Percentiles rank a stretch among this genome's conserved stretches.
phyloP scores from a whole-genome alignment of 139 green algal genomes.

The Picochlorum sp. region DNA sequence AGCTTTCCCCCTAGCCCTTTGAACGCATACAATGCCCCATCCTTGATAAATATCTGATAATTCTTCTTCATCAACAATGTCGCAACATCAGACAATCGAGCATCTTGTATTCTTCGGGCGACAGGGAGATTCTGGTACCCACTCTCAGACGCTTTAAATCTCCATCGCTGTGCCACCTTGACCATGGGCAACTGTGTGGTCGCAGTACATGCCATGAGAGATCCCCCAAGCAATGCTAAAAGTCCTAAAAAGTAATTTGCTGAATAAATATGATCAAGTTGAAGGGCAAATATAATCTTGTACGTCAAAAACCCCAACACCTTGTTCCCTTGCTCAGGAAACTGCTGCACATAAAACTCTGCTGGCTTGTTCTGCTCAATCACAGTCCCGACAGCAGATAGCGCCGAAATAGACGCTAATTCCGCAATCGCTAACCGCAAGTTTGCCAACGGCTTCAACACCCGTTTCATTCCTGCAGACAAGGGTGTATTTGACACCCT shows the following conservation, averaged over 20 bases:
- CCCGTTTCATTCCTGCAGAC: constrained; percentile 22
- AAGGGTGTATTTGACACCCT: constrained; percentile 6
- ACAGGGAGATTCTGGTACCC: constrained; percentile 32
- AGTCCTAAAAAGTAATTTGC: constrained; percentile 79
- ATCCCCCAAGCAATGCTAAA: constrained; percentile 72
- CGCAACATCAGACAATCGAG: constrained; percentile 57
- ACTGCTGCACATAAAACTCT: constrained; percentile 63
- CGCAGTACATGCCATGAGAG: constrained; percentile 83
- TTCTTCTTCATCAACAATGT: constrained; percentile 39
- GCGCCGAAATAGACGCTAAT: constrained; percentile 66
- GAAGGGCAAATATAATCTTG: constrained; percentile 50
- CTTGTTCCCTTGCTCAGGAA: constrained; percentile 37
- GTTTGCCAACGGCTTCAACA: constrained; percentile 60
- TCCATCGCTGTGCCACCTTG: constrained; percentile 67
- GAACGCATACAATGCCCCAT: constrained; percentile 85
- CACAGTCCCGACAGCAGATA: constrained; percentile 85
- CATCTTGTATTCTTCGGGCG: constrained; percentile 57
- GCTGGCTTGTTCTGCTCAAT: constrained; percentile 82
- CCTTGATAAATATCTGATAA: constrained; percentile 88
- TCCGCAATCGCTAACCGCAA: constrained; percentile 80
- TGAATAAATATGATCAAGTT: constrained; percentile 85
- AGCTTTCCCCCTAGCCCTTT: constrained; percentile 87
- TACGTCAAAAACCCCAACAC: constrained; percentile 77
- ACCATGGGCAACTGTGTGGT: constrained; percentile 83
- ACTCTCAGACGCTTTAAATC: constrained; percentile 35